phyloP scores from a whole-genome alignment of 192 early-diverging fungal genomes.

The Podila epigama region DNA sequence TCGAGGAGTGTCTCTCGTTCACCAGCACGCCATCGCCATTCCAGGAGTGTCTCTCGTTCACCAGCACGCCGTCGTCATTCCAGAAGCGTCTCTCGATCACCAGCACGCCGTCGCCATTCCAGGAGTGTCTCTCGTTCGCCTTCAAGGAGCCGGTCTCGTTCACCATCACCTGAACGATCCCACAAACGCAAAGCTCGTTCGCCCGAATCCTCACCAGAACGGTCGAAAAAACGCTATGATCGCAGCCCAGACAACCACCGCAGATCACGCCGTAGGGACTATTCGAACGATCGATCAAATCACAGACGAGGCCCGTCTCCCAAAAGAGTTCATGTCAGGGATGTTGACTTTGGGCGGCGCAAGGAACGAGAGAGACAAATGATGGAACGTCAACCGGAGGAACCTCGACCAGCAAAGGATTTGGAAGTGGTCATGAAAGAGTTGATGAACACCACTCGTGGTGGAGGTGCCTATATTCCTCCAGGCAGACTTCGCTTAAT shows the following conservation, averaged over 20 bases:
- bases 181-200: constrained; percentile 33
- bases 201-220: constrained; percentile 16
- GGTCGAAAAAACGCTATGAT: constrained; percentile 8
- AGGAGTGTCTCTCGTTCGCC: constrained; percentile 9
- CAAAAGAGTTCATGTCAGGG: neutral
- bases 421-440: constrained; percentile 50
- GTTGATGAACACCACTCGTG: constrained; percentile 53
- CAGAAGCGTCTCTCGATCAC: neutral
- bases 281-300: constrained; percentile 11
- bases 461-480: constrained; percentile 86
- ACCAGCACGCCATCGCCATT: too few species aligned
- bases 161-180: constrained; percentile 7
- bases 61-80: constrained; percentile 16
- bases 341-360: constrained; percentile 36
- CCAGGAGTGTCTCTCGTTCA: constrained; percentile 8
- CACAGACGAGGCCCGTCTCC: constrained; percentile 1
- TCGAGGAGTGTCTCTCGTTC: neutral
- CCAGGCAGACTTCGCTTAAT: constrained; percentile 81
- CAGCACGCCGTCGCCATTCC: too few species aligned
- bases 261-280: constrained; percentile 8
- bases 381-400: constrained; percentile 23
- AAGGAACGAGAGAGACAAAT: constrained; percentile 51
- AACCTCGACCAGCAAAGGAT: constrained; percentile 48
- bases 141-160: constrained; percentile 18
- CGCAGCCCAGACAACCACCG: neutral